These are phyloP conservation scores for Aspergillus incahuasiensis DNA, from an alignment of 495 filamentous ascomycete species.

Conservation along the genomic window DNA sequence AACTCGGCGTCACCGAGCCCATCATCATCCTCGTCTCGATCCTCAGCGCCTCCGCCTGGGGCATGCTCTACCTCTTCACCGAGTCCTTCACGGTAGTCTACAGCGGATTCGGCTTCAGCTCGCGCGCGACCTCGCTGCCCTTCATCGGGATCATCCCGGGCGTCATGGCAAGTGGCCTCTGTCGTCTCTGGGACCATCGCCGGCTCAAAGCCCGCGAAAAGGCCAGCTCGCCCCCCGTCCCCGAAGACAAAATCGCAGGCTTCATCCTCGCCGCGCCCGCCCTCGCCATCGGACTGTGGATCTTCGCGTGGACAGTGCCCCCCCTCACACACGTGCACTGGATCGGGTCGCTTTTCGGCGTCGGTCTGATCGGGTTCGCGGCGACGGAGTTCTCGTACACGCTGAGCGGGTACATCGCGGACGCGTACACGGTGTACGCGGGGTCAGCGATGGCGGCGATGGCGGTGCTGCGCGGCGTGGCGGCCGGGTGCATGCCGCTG, in stretches of 20 bases:
- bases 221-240: slow-evolving; percentile 13
- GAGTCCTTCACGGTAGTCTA: slow-evolving; percentile 38
- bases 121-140: slow-evolving; percentile 27
- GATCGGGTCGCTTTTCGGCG: slow-evolving; percentile 30
- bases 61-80: slow-evolving; percentile 48
- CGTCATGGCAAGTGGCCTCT: slow-evolving; percentile 25
- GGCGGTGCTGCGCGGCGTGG: slow-evolving; percentile 30
- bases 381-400: slow-evolving; percentile 41
- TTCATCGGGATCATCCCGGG: slow-evolving; percentile 38
- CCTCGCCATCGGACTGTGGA: slow-evolving; percentile 35
- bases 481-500: slow-evolving; percentile 38
- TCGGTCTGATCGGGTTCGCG: slow-evolving; percentile 40
- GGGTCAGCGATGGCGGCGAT: slow-evolving; percentile 40
- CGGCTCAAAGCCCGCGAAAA: slow-evolving; percentile 14
- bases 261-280: slow-evolving; percentile 38
- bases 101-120: slow-evolving; percentile 27
- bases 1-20: slow-evolving; percentile 43
- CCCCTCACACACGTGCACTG: slow-evolving; percentile 28
- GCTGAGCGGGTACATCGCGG: slow-evolving; percentile 43
- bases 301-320: slow-evolving; percentile 44
- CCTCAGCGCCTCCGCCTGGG: slow-evolving; percentile 40
- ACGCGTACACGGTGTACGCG: slow-evolving; percentile 41
- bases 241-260: slow-evolving; percentile 42
- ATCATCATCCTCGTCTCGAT: slow-evolving; percentile 40
- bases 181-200: slow-evolving; percentile 30